Percentiles rank a stretch among this genome's conserved stretches.
Conservation (phyloP, 345 rosid genomes). For the Acer yangbiense region DNA sequence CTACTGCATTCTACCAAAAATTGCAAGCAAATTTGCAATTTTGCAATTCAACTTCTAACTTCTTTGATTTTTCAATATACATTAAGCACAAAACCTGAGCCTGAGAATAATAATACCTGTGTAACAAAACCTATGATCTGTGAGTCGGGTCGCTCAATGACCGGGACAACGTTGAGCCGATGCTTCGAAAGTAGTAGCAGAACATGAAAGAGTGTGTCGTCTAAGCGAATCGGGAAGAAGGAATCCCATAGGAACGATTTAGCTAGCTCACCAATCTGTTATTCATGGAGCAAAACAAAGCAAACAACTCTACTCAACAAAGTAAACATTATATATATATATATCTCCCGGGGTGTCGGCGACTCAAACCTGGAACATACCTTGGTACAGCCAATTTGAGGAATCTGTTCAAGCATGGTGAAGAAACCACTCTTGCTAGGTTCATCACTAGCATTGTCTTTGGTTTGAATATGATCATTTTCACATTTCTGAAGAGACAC, state of each 20-base stretch:
- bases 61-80: not conserved
- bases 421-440: constrained; percentile 20
- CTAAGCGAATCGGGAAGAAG: constrained; percentile 40
- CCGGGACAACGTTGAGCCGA: constrained; percentile 38
- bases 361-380: not conserved
- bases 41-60: too few species aligned
- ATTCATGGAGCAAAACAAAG: too few species aligned
- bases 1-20: constrained; percentile 38
- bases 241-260: constrained; percentile 49
- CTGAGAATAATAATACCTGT: constrained; percentile 29
- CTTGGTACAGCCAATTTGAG: constrained; percentile 35
- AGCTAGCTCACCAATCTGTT: constrained; percentile 47
- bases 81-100: not conserved
- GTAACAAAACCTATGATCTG: constrained; percentile 38
- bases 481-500: constrained; percentile 27
- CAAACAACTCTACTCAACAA: too few species aligned
- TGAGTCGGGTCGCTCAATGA: constrained; percentile 18
- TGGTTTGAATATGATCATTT: constrained; percentile 3
- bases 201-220: constrained; percentile 45
- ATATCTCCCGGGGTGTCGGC: too few species aligned
- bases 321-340: too few species aligned
- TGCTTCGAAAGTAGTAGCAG: constrained; percentile 48
- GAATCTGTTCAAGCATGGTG: constrained; percentile 39
- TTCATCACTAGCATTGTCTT: constrained; percentile 11
- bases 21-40: not conserved